phyloP scores from a whole-genome alignment of 805 yeast genomes.

The Ogataea trehaloabstinens region DNA sequence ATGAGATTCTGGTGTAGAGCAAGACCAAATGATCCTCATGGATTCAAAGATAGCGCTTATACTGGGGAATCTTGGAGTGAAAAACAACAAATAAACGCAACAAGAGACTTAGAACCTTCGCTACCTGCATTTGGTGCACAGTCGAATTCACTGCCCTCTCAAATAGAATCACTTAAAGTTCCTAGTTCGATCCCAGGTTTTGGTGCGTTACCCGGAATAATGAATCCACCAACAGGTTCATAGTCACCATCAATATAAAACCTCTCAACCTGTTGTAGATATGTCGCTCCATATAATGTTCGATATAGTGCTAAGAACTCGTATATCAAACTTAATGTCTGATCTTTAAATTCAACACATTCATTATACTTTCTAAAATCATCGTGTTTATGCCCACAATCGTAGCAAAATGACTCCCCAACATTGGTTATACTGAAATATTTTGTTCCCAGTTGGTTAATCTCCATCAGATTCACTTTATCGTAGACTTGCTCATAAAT shows the following conservation, averaged over 20 bases:
- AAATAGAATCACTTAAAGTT: background rate
- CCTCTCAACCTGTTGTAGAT: conserved; percentile 30
- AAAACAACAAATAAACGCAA: conserved; percentile 20
- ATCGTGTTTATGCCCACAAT: conserved; percentile 29
- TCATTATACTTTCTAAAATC: conserved; percentile 32
- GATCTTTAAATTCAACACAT: conserved; percentile 19
- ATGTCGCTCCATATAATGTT: conserved; percentile 29
- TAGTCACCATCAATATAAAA: conserved; percentile 31
- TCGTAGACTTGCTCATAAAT: conserved; percentile 46
- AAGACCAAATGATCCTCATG: conserved; percentile 82
- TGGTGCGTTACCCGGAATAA: conserved; percentile 15
- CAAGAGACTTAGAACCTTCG: conserved; percentile 7
- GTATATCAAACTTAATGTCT: conserved; percentile 27
- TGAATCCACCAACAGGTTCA: conserved; percentile 21
- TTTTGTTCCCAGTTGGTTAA: conserved; percentile 22
- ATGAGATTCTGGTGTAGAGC: conserved; percentile 94
- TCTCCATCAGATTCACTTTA: conserved; percentile 35
- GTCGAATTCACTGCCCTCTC: conserved; percentile 1
- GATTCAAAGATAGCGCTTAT: conserved; percentile 79
- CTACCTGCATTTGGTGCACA: conserved; percentile 2
- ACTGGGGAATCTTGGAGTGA: conserved; percentile 40
- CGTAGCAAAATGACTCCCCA: conserved; percentile 34
- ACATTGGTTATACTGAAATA: conserved; percentile 33
- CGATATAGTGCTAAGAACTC: conserved; percentile 36
- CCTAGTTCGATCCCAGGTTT: conserved; percentile 14